Conservation (phyloP, 306 rosid species). For the Herpetospermum pedunculosum region DNA sequence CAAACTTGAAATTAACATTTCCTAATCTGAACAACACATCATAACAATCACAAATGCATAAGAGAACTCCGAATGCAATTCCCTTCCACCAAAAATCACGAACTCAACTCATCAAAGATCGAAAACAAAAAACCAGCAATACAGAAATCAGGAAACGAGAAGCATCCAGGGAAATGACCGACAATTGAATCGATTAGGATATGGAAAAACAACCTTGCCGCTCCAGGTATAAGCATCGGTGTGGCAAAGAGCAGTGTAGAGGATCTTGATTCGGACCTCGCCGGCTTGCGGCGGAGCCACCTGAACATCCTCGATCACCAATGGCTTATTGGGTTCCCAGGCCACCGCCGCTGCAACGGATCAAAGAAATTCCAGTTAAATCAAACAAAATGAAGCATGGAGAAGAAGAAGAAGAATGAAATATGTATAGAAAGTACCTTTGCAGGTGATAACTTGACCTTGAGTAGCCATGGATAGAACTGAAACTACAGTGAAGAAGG, state of each 20-base stretch:
- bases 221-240: conserved; percentile 94
- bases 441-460: conserved; percentile 93
- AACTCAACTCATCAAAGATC: background rate
- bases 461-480: conserved; percentile 55
- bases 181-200: background rate
- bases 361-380: background rate
- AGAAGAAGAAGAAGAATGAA: background rate
- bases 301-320: conserved; percentile 70
- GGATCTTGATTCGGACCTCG: conserved; percentile 75
- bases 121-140: background rate
- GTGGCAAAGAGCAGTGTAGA: conserved; percentile 81
- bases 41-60: background rate
- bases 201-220: conserved; percentile 45
- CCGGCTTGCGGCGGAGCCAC: conserved; percentile 88
- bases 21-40: background rate
- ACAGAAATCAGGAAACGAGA: background rate
- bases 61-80: background rate
- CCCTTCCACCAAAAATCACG: background rate
- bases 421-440: conserved; percentile 30
- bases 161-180: background rate
- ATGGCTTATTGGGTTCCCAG: conserved; percentile 92
- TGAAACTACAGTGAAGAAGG: background rate
- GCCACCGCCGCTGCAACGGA: conserved; percentile 72
- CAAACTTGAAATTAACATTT: background rate
- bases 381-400: background rate